Conservation (phyloP, 73 alveolate species). For the Loxodes magnus region DNA sequence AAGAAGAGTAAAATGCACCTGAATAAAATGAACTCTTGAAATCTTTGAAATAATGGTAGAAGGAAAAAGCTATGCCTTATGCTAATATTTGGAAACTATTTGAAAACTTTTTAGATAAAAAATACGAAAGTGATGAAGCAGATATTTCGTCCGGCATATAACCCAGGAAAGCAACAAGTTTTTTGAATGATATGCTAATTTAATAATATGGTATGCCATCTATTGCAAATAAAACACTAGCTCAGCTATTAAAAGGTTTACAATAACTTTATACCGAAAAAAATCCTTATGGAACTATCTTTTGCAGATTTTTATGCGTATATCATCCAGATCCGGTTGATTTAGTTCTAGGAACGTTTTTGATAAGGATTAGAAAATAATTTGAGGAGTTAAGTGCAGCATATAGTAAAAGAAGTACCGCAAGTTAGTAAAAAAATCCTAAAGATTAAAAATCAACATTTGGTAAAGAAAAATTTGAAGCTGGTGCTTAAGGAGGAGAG, state of each 20-base stretch:
- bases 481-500: too few relatives aligned
- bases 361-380: neutral
- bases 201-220: neutral
- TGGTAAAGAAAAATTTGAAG: too few relatives aligned
- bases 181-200: neutral
- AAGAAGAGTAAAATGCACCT: too few relatives aligned
- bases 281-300: slow-evolving; percentile 1
- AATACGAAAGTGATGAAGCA: slow-evolving; percentile 4
- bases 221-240: neutral
- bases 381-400: neutral
- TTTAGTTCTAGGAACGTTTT: neutral
- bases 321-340: slow-evolving; percentile 10
- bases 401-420: neutral
- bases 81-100: slow-evolving; percentile 1
- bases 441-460: too few relatives aligned
- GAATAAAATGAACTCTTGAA: too few relatives aligned
- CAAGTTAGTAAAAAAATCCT: too few relatives aligned
- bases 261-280: neutral
- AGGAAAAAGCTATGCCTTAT: slow-evolving; percentile 8
- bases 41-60: too few relatives aligned
- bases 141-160: neutral
- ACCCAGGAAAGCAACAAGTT: neutral
- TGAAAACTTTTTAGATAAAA: slow-evolving; percentile 8
- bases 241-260: neutral
- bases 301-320: neutral